Base-by-base conservation (phyloP, 2,329 filamentous ascomycete species). In the Hypoxylon sp. region DNA sequence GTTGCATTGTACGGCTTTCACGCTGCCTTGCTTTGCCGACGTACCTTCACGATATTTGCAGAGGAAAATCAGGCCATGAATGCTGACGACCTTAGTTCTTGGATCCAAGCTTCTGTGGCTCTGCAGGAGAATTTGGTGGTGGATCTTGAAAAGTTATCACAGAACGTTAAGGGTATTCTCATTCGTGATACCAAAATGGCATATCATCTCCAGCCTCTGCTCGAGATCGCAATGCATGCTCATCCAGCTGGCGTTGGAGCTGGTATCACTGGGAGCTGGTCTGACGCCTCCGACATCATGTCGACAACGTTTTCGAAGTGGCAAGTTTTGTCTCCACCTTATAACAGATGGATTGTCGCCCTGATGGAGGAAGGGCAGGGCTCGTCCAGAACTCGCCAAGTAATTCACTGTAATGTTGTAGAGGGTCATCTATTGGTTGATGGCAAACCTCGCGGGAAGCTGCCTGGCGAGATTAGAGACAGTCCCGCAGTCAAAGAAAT, bases 21-120 rank as follows among this genome's bases (percentile, higher is more conserved):
- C 67, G 77, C 83, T 0, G 77, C 84, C 0, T 53, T 88, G 0
- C 68, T 88, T 0, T 87, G 83, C 40, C 59, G 65, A 7, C 30
- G 46, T 4, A 67, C 64, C 2, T 67, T 67, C 13, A 13, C 51
- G 2, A 12, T 50, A 2, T 36, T 47, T 12, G 17, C 38, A 1
- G 38, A 47, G 5, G 31, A 11, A 1, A 15, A 69, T 1, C 25
- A 25, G 6, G 12, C 5, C 1, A 42, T 64, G 25, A 47, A 27
- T 4, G 16, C 32, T 8, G 38, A 54, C 3, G 64, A 65, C n/a
- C 32, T 67, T 7, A 20, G n/a, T 16, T 37, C 37, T 6, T 67
- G 60, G 57, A 26, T 64, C 4, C 50, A 55, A 35, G 62, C 63
- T 12, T 66, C 64, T 4, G 16, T 66, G 1, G 60, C 61, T 7